These are phyloP conservation scores for Cyberlindnera galapagoensis DNA, from an alignment of 805 yeast genomes.

Conservation along the genomic window DNA sequence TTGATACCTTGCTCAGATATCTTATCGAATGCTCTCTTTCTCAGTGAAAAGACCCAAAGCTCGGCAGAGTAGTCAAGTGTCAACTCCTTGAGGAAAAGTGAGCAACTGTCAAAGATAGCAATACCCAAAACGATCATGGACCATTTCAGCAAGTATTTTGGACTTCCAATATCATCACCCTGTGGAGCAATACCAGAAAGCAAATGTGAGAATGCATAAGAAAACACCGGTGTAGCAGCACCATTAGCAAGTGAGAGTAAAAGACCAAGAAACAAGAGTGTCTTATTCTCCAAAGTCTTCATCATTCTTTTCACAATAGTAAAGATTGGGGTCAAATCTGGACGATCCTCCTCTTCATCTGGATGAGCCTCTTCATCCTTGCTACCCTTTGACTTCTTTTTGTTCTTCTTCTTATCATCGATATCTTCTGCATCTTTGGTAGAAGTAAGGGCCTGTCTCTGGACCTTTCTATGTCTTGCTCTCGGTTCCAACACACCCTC, in stretches of 20 bases:
- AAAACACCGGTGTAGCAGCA: conserved; percentile 65
- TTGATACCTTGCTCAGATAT: conserved; percentile 45
- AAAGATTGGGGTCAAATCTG: conserved; percentile 23
- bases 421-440: background rate
- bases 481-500: background rate
- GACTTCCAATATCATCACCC: conserved; percentile 27
- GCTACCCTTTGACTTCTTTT: no score
- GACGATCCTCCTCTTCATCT: conserved; percentile 14
- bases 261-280: conserved; percentile 42
- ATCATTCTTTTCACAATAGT: conserved; percentile 27
- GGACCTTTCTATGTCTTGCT: conserved; percentile 5
- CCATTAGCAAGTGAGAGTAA: conserved; percentile 50
- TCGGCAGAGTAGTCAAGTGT: conserved; percentile 58
- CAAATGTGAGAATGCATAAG: conserved; percentile 68
- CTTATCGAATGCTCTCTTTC: conserved; percentile 41
- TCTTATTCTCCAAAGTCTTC: conserved; percentile 21
- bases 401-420: conserved; percentile 2
- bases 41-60: conserved; percentile 50
- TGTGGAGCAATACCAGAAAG: conserved; percentile 55
- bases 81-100: conserved; percentile 44
- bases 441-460: conserved; percentile 1
- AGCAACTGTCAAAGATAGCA: conserved; percentile 56
- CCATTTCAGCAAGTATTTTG: conserved; percentile 49
- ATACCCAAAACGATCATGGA: conserved; percentile 56
- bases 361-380: conserved; percentile 1